Evolutionary conservation across 2,329 filamentous ascomycete species (phyloP).

Genomic region (Pseudogymnoascus destructans): DNA sequence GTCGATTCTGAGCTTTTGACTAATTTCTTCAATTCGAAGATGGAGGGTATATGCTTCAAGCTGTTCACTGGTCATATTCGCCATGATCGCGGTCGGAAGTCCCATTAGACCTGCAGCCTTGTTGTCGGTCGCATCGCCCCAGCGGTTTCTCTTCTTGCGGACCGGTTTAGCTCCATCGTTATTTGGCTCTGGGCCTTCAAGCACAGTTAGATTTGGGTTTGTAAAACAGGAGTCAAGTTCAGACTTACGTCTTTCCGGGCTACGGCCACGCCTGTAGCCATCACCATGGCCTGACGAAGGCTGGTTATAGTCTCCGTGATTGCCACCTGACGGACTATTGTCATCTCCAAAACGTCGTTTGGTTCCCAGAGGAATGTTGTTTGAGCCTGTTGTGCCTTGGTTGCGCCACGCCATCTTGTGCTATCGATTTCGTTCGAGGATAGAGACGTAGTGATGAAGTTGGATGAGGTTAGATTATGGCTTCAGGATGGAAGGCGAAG

Average conservation of each 20-base stretch:
- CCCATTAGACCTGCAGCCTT: conserved; percentile 98
- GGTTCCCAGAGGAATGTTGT: conserved; percentile 90
- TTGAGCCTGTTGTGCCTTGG: conserved; percentile 89
- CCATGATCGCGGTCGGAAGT: conserved; percentile 86
- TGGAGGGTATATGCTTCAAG: conserved; percentile 94
- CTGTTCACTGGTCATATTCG: conserved; percentile 97
- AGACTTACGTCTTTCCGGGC: conserved; percentile 63
- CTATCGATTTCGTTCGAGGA: not conserved
- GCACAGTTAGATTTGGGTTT: conserved; percentile 32
- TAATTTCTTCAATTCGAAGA: conserved; percentile 96
- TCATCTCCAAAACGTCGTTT: conserved; percentile 66
- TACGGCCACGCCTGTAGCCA: conserved; percentile 73
- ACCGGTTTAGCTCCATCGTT: conserved; percentile 61
- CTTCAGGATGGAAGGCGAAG: not conserved
- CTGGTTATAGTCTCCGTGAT: conserved; percentile 22
- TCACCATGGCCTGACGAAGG: conserved; percentile 18
- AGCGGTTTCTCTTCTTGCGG: conserved; percentile 97
- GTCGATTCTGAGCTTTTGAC: conserved; percentile 96
- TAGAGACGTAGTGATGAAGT: conserved; percentile 1
- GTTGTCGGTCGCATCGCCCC: conserved; percentile 95
- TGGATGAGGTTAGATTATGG: conserved; percentile 4
- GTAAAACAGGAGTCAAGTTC: conserved; percentile 16
- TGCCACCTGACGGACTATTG: conserved; percentile 23
- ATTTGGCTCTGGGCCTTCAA: conserved; percentile 21
- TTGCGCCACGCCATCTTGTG: conserved; percentile 47